Conservation (phyloP, 83 land plant species). For the Isoetes engelmannii region DNA sequence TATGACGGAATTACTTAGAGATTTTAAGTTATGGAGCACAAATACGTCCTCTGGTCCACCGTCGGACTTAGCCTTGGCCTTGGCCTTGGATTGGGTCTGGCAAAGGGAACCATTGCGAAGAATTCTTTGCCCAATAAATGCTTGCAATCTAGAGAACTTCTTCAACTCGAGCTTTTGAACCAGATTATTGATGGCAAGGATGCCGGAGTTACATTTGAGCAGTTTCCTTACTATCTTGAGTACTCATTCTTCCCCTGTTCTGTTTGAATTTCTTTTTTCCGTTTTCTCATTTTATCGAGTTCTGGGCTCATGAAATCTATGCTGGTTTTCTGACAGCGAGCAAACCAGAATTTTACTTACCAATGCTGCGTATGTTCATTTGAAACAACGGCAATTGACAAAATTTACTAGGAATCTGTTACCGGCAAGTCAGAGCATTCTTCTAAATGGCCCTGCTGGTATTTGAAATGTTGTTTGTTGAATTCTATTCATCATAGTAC, state of each 20-base stretch:
- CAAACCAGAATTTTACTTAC: conserved; percentile 63
- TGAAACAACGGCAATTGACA: conserved; percentile 57
- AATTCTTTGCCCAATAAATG: too few species aligned
- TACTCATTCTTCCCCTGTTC: conserved; percentile 1
- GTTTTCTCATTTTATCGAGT: too few species aligned
- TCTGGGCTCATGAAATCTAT: too few species aligned
- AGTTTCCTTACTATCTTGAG: conserved; percentile 74
- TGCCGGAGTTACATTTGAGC: conserved; percentile 55
- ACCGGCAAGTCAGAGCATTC: conserved; percentile 79
- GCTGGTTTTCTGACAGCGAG: conserved; percentile 39
- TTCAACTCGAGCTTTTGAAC: conserved; percentile 21
- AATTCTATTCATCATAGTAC: too few species aligned
- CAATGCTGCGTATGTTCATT: conserved; percentile 74
- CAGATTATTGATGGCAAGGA: conserved; percentile 38
- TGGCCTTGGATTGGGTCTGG: too few species aligned
- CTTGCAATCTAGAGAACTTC: too few species aligned
- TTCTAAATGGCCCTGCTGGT: conserved; percentile 86
- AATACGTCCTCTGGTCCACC: too few species aligned
- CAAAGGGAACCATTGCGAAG: too few species aligned
- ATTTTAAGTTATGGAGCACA: too few species aligned
- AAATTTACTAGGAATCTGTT: conserved; percentile 68
- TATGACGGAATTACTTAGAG: too few species aligned
- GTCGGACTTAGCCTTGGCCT: too few species aligned
- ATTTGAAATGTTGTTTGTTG: background rate
- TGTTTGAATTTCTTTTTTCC: too few species aligned